Evolutionary conservation across 768 basidiomycete genomes (phyloP).

Genomic region (Clathrus columnatus): DNA sequence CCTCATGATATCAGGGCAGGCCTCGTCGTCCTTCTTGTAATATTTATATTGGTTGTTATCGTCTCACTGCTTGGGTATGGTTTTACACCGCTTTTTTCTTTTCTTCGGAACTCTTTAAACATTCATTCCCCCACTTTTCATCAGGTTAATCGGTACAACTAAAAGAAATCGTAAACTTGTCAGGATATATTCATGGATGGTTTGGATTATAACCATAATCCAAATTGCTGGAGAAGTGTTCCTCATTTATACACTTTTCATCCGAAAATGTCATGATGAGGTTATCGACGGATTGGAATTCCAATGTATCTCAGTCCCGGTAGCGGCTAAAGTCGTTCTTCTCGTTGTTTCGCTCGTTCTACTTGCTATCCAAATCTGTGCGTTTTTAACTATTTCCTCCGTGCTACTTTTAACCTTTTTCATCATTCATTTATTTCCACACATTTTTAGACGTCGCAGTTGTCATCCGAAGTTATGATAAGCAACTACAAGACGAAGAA

Average conservation of each 20-base stretch:
- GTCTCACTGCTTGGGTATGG: background rate
- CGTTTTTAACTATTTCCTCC: background rate
- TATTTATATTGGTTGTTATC: background rate
- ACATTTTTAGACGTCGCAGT: background rate
- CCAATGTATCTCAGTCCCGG: background rate
- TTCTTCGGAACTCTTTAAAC: too few relatives aligned
- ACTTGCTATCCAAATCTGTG: background rate
- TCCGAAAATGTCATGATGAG: background rate
- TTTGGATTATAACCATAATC: background rate
- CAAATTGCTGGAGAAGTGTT: background rate
- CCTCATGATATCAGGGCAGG: background rate
- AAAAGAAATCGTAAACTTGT: background rate
- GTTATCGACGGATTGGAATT: background rate
- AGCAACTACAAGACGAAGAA: background rate
- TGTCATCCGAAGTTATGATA: background rate
- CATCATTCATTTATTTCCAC: background rate
- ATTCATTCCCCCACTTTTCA: background rate
- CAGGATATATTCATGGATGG: background rate
- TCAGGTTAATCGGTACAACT: background rate
- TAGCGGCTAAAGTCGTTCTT: background rate
- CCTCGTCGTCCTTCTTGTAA: background rate
- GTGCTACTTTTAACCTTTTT: background rate
- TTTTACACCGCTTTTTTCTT: too few relatives aligned
- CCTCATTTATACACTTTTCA: background rate
- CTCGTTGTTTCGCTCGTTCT: background rate